Base-by-base conservation (phyloP, 2,329 filamentous ascomycete species). In the Fusarium armeniacum region DNA sequence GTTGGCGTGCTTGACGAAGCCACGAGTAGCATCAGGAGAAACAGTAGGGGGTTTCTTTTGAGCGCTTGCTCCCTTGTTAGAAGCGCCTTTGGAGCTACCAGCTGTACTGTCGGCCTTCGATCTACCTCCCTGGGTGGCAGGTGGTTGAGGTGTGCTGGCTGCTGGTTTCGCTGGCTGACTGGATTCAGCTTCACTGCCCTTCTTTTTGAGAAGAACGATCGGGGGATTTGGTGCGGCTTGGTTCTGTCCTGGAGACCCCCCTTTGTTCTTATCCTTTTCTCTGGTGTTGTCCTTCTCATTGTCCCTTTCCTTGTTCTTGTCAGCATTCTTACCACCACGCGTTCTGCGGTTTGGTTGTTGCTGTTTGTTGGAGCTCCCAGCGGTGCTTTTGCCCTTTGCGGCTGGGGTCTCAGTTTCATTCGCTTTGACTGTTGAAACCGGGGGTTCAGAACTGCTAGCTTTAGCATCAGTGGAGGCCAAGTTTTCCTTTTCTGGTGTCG, bases 1-100 rank as follows among this genome's bases (percentile, higher is more conserved):
- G 76, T 97, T 97, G 53, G 91, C 91, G 73, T 94, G 91, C 78
- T 94, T 94, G 65, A 94, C 83, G 75, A 94, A 94, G 22, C 90
- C 91, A 50, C 92, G 90, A 18, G 86, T 88, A 10, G 86, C 86
- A 12, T 86, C 85, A 30, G 76, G 58, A 10, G 75, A 75, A 13
- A 79, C 73, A 5, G 60, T 40, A 5, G 76, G 22, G 5, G 72
- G 9, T 60, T 81, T 81, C 72, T 81, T 81, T 63, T 80, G 77
- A 7, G 74, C 49, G n/a, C 62, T 62, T 10, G 66, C 52, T 4
- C 65, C 50, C 61, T 80, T 80, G 58, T 54, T 67, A 22, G 65
- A 65, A 62, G 65, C 38, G 52, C 38, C 45, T 66, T 75, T 70
- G 70, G 70, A 40, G 30, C 55, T 55, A n/a, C 63, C 40, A 10